phyloP scores from a whole-genome alignment of 2,329 filamentous ascomycete species.

The Thelonectria olida region DNA sequence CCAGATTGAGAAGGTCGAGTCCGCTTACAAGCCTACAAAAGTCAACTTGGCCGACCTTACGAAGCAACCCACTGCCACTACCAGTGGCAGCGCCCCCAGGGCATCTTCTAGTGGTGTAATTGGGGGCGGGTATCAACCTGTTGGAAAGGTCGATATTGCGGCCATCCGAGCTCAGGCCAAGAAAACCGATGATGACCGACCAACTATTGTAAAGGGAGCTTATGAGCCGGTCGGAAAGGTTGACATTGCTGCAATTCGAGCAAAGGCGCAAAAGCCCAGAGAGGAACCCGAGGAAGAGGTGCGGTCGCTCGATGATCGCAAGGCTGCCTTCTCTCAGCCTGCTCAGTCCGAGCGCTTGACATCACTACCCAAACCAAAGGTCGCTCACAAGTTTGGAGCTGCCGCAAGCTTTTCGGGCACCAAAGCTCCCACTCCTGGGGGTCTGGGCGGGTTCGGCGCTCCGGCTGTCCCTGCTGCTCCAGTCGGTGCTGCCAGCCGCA shows the following conservation, averaged over 20 bases:
- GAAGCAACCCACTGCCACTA: constrained; percentile 74
- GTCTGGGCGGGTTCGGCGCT: constrained; percentile 67
- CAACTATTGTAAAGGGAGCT: constrained; percentile 85
- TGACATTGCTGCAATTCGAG: constrained; percentile 92
- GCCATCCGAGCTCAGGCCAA: constrained; percentile 82
- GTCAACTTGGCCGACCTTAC: constrained; percentile 91
- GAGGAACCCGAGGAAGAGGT: constrained; percentile 53
- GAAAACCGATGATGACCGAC: constrained; percentile 78
- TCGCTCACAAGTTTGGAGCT: constrained; percentile 86
- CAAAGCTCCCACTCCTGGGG: constrained; percentile 83
- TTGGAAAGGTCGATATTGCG: constrained; percentile 97
- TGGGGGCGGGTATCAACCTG: constrained; percentile 86
- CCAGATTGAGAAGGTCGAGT: constrained; percentile 88
- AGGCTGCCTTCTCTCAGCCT: constrained; percentile 72
- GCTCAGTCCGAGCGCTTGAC: constrained; percentile 80
- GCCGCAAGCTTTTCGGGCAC: constrained; percentile 82
- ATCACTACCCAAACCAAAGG: constrained; percentile 91
- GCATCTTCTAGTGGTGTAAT: constrained; percentile 71
- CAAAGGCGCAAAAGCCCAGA: constrained; percentile 76
- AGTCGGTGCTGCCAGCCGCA: constrained; percentile 84
- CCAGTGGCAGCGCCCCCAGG: constrained; percentile 60
- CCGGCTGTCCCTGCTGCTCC: constrained; percentile 64
- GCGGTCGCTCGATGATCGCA: constrained; percentile 78
- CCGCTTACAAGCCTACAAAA: constrained; percentile 94
- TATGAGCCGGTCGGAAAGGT: constrained; percentile 97